Conservation (phyloP, 2,329 filamentous ascomycete species). For the Grosmannia huntii region DNA sequence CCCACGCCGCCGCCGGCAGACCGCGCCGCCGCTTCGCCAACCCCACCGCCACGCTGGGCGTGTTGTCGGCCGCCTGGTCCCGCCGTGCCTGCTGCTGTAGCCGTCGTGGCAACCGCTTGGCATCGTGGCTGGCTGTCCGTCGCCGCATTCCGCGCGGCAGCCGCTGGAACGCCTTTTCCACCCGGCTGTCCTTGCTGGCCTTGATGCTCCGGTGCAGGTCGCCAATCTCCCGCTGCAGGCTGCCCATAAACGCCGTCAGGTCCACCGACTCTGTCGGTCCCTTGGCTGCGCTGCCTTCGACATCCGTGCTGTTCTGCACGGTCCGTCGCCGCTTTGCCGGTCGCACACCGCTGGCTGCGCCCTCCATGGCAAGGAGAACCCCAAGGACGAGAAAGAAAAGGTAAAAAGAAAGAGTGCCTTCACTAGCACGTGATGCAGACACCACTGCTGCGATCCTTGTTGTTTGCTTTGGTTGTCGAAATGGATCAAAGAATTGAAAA, state of each 20-base stretch:
- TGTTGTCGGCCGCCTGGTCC: slow-evolving; percentile 84
- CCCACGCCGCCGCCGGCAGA: slow-evolving; percentile 9
- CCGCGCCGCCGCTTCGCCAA: slow-evolving; percentile 42
- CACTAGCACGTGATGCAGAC: no score
- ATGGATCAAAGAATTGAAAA: no score
- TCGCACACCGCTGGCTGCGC: not conserved
- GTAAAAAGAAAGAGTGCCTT: not conserved
- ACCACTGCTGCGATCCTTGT: no score
- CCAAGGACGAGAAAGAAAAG: no score
- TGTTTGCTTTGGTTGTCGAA: no score
- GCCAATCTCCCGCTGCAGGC: slow-evolving; percentile 80
- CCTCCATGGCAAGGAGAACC: not conserved
- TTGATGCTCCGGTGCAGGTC: slow-evolving; percentile 77
- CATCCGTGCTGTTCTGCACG: not conserved
- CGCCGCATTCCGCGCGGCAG: slow-evolving; percentile 75
- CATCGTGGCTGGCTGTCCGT: slow-evolving; percentile 89
- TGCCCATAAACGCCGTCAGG: slow-evolving; percentile 69
- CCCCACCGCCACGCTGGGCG: slow-evolving; percentile 59
- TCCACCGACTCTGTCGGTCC: slow-evolving; percentile 64
- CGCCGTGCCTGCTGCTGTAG: slow-evolving; percentile 54
- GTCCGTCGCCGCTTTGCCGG: slow-evolving; percentile 1
- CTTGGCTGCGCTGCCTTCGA: not conserved
- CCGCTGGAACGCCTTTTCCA: slow-evolving; percentile 57
- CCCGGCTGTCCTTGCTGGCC: slow-evolving; percentile 47
- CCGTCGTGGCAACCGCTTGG: slow-evolving; percentile 72